Conservation (phyloP, 257 asterid species). For the Nicotiana benthamiana region DNA sequence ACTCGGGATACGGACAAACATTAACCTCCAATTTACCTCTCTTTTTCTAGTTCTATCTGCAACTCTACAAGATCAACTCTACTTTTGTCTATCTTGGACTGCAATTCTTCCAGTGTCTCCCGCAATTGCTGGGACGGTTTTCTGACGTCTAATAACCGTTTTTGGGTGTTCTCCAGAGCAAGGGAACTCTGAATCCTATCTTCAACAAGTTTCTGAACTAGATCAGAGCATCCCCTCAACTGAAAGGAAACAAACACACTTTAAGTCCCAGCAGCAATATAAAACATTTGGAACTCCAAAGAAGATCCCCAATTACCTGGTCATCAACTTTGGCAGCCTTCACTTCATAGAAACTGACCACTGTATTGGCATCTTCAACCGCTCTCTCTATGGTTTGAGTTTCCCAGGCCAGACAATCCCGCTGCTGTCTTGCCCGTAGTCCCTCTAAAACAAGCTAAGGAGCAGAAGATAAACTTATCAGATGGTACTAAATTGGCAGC, state of each 20-base stretch:
- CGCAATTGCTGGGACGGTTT: slow-evolving; percentile 48
- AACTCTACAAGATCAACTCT: slow-evolving; percentile 54
- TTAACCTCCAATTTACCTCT: slow-evolving; percentile 44
- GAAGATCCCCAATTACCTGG: slow-evolving; percentile 46
- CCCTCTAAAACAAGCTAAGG: slow-evolving; percentile 91
- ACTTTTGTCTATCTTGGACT: slow-evolving; percentile 52
- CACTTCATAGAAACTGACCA: slow-evolving; percentile 44
- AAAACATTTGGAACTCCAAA: neutral
- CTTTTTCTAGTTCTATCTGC: slow-evolving; percentile 88
- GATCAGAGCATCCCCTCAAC: slow-evolving; percentile 69
- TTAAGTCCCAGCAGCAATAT: neutral
- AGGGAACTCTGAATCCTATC: slow-evolving; percentile 49
- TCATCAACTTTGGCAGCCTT: slow-evolving; percentile 81
- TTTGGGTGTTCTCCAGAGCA: slow-evolving; percentile 55
- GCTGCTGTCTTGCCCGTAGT: slow-evolving; percentile 58
- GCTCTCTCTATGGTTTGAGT: slow-evolving; percentile 51
- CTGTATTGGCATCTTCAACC: slow-evolving; percentile 52
- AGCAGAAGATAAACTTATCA: slow-evolving; percentile 13
- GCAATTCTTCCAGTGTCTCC: slow-evolving; percentile 61
- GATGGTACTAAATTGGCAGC: slow-evolving; percentile 5
- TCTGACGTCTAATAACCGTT: slow-evolving; percentile 43
- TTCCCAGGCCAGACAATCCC: slow-evolving; percentile 53
- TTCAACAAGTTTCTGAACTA: slow-evolving; percentile 63
- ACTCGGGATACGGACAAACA: neutral
- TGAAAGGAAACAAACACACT: slow-evolving; percentile 38